Evolutionary conservation across 73 alveolate genomes (phyloP).

Genomic region (Breviolum minutum): DNA sequence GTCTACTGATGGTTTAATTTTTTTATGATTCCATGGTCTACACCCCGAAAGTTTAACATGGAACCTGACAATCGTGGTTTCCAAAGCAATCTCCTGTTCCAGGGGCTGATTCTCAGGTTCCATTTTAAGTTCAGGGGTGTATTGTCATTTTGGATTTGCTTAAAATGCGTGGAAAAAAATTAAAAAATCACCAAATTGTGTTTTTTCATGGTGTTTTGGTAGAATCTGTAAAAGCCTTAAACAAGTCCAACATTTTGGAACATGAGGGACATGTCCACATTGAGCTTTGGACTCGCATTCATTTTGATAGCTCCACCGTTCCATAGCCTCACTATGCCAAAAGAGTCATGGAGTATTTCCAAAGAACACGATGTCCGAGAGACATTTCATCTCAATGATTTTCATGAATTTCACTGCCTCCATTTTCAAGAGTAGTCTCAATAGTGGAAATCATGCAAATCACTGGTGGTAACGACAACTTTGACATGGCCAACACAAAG

Average conservation of each 20-base stretch:
- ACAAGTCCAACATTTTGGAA: background rate
- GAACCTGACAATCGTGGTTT: too few relatives aligned
- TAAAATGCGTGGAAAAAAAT: background rate
- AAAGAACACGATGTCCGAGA: background rate
- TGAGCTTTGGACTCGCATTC: slow-evolving; percentile 47
- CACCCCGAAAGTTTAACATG: background rate
- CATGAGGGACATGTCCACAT: background rate
- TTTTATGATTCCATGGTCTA: too few relatives aligned
- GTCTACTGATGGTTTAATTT: too few relatives aligned
- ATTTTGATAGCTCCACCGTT: slow-evolving; percentile 80
- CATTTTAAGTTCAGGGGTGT: background rate
- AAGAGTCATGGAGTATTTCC: background rate
- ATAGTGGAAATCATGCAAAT: too few relatives aligned
- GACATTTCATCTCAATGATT: too few relatives aligned
- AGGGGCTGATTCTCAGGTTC: too few relatives aligned
- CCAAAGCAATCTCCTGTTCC: too few relatives aligned
- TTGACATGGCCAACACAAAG: too few relatives aligned
- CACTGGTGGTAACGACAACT: too few relatives aligned
- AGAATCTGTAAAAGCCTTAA: background rate
- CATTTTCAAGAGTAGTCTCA: too few relatives aligned
- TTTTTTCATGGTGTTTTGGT: background rate
- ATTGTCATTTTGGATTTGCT: background rate
- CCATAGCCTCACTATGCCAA: slow-evolving; percentile 39
- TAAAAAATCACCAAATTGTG: background rate
- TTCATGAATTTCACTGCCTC: too few relatives aligned